Evolutionary conservation across 257 asterid species (phyloP).

Genomic region (Nicotiana attenuata): DNA sequence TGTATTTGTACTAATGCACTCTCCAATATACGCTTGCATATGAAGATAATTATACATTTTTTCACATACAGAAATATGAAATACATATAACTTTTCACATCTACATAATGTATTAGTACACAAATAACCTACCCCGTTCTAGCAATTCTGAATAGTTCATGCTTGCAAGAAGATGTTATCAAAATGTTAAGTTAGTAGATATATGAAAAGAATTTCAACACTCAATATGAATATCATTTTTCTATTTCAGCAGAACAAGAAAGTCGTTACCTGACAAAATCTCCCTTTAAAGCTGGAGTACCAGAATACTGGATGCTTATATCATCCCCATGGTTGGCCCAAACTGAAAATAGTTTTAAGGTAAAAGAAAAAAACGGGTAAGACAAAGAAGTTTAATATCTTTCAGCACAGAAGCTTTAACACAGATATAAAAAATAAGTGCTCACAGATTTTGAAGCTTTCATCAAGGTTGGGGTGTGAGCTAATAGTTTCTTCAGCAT

Average conservation of each 20-base stretch:
- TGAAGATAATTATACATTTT: not conserved
- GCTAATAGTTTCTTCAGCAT: conserved; percentile 59
- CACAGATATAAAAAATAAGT: not conserved
- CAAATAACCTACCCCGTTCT: not conserved
- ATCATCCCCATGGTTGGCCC: conserved; percentile 98
- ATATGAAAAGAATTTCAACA: not conserved
- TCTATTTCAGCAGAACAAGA: not conserved
- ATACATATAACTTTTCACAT: not conserved
- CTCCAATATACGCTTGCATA: not conserved
- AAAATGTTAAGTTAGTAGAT: not conserved
- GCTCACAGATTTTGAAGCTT: conserved; percentile 65
- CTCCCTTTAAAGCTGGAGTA: conserved; percentile 96
- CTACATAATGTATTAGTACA: not conserved
- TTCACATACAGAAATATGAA: not conserved
- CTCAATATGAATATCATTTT: not conserved
- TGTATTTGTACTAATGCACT: not conserved
- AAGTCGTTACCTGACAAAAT: conserved; percentile 77
- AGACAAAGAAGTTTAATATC: not conserved
- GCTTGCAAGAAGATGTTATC: not conserved
- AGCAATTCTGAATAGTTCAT: not conserved
- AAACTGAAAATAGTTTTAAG: conserved; percentile 51
- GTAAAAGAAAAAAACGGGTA: conserved; percentile 6
- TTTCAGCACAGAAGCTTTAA: not conserved
- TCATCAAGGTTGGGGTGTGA: conserved; percentile 66
- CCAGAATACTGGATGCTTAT: conserved; percentile 93